Base-by-base conservation (phyloP, 148 eudicot species). In the Arctostaphylos glauca region DNA sequence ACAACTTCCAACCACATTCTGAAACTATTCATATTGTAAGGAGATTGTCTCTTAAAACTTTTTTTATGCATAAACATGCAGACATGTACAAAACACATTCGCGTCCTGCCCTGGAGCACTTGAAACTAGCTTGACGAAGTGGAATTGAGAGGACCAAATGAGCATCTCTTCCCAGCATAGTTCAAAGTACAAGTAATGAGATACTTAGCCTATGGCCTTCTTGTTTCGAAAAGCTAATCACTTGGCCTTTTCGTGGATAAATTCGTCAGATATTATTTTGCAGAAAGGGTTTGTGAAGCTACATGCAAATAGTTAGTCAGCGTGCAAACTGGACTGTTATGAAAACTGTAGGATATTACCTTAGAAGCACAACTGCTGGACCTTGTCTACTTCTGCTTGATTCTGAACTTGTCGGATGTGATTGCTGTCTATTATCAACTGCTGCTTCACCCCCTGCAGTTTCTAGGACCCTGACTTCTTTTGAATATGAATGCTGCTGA, bases 301-400 rank as follows among this genome's bases (percentile, higher is more conserved):
- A 23, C 70, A 64, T 64, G 70, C 41, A 64, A 64, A 7, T 0
- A 50, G 9, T 50, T 50, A 4, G 4, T 4, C 67, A 8, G 0
- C 5, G 25, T 31, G 44, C 72, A 12, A 31, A 74, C 38, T n/a
- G 77, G 31, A 12, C 12, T 5, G 18, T 48, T 47, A 8, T n/a
- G 54, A 48, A 74, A 48, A 48, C 9, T 13, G 38, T 1, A 47
- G 9, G 16, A 49, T 19, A 6, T 67, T 21, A 87, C 92, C 92
- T 85, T 52, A 88, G 82, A 81, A 77, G 81, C 55, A 56, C 74
- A 31, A 88, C 87, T 44, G 74, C 50, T n/a, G 88, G 77, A 31
- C 78, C 68, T 23, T 86, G 81, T 8, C 66, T 31, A 19, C 68
- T 1, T 62, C 54, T 68, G 70, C 60, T 87, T 5, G 81, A 47